Evolutionary conservation across 495 filamentous ascomycete genomes (phyloP), one percentile per base, ranked within the genome.

Genomic region (Hypomontagnella monticulosa): DNA sequence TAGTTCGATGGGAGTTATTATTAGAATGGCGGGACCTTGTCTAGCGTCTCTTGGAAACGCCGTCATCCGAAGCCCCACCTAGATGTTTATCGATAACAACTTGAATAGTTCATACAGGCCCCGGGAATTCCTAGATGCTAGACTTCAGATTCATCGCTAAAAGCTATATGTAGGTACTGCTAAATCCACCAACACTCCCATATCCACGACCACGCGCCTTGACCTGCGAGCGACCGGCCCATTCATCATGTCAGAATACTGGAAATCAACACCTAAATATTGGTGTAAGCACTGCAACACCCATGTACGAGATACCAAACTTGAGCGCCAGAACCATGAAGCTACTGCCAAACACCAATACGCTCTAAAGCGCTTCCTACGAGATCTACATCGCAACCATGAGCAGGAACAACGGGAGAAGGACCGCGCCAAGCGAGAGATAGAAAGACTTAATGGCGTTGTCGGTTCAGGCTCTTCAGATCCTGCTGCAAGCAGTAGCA

Each of bases 231-330:
- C 15, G 42, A 46, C 18, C 20, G 16, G 19, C 12, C 9, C 3
- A 27, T 27, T 15, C 4, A 53, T 15, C 18, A 99, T 99, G 95
- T 88, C 95, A 0, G 96, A 97, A 85, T 94, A 97, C 77, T 99
- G 95, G 95, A 98, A 98, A 78, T 98, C 95, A 18, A 95, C 93
- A 81, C 92, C 93, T 9, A 93, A 88, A 75, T 92, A 93, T 80
- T 98, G 93, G 92, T 99, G 95, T 87, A 98, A 98, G 77, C 91
- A 96, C 81, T 99, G 95, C 86, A 87, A 86, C 75, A 86, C 85
- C 78, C 98, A 86, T 80, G 92, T 98, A 61, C 87, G 89, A 71
- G 95, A 99, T 80, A 97, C 94, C 23, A 87, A 90, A 68, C 88
- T 97, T 75, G 93, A 95, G 73, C 89, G 88, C 72, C 79, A 87